Evolutionary conservation across 2,329 filamentous ascomycete species (phyloP).

Genomic region (Aspergillus luchuensis): DNA sequence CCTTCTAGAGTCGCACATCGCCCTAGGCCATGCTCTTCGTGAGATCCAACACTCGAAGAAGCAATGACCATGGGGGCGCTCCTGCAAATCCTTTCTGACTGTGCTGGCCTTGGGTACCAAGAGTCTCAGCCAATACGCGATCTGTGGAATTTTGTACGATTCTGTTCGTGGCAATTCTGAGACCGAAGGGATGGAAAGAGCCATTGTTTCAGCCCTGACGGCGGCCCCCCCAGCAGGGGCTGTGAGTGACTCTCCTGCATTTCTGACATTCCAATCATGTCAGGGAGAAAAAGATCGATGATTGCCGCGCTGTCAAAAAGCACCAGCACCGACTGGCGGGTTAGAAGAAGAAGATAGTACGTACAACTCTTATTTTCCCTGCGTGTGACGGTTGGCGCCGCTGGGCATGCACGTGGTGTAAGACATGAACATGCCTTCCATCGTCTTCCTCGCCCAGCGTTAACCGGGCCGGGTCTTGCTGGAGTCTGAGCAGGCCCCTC

Average conservation of each 20-base stretch:
- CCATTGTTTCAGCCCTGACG: slow-evolving; percentile 15
- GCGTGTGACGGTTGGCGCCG: background rate
- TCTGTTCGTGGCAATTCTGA: slow-evolving; percentile 17
- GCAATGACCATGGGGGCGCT: background rate
- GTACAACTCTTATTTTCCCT: background rate
- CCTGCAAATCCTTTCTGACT: slow-evolving; percentile 2
- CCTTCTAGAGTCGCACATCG: background rate
- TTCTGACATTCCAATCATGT: slow-evolving; percentile 10
- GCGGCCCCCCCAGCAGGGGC: background rate
- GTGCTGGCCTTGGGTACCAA: background rate
- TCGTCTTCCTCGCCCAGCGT: background rate
- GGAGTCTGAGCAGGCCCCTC: background rate
- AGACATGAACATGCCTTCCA: background rate
- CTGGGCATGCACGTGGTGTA: slow-evolving; percentile 3
- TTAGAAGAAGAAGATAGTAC: background rate
- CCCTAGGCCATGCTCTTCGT: background rate
- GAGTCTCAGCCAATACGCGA: background rate
- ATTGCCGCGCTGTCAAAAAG: background rate
- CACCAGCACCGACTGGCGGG: background rate
- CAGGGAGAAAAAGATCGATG: slow-evolving; percentile 7
- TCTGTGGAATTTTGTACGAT: slow-evolving; percentile 8
- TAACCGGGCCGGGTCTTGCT: background rate
- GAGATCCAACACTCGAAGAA: background rate
- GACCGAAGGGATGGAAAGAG: slow-evolving; percentile 23
- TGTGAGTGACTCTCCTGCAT: slow-evolving; percentile 1